Percentiles rank a stretch among this genome's conserved stretches.
Evolutionary conservation across 192 early-diverging fungal genomes (phyloP).

Genomic region (Ambispora gerdemannii): DNA sequence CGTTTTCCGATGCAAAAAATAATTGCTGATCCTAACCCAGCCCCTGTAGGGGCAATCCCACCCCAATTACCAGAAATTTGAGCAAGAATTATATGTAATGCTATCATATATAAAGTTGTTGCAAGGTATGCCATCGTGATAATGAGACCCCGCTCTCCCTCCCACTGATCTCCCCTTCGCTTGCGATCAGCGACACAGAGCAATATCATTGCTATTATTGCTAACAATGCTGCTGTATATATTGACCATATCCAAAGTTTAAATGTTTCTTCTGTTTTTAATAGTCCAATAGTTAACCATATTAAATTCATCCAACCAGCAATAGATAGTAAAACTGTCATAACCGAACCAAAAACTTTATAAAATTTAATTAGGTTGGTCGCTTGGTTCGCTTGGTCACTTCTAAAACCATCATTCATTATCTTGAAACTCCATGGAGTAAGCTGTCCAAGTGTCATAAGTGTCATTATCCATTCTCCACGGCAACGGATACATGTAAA

Average conservation of each 20-base stretch:
- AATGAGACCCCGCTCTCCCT: background rate
- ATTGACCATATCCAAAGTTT: constrained; percentile 9
- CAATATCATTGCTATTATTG: background rate
- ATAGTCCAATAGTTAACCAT: background rate
- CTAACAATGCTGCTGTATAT: background rate
- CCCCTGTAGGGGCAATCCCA: background rate
- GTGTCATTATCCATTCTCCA: background rate
- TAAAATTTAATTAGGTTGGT: background rate
- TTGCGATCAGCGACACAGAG: background rate
- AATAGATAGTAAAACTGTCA: background rate
- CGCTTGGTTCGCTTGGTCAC: background rate
- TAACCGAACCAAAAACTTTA: background rate
- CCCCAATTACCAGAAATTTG: constrained; percentile 7
- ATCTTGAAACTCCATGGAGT: constrained; percentile 28
- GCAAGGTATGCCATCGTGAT: background rate
- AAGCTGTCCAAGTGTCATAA: constrained; percentile 17
- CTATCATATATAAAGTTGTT: constrained; percentile 7
- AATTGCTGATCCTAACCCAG: constrained; percentile 9
- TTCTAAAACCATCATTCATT: constrained; percentile 15
- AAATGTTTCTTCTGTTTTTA: background rate
- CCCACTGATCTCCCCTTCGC: too few species aligned
- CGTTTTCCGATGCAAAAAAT: constrained; percentile 23
- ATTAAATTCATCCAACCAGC: constrained; percentile 8
- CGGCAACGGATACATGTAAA: background rate
- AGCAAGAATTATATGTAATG: constrained; percentile 19